Evolutionary conservation across 768 basidiomycete genomes (phyloP), one percentile per base, ranked within the genome.

Genomic region (Auricularia auricula-judae): DNA sequence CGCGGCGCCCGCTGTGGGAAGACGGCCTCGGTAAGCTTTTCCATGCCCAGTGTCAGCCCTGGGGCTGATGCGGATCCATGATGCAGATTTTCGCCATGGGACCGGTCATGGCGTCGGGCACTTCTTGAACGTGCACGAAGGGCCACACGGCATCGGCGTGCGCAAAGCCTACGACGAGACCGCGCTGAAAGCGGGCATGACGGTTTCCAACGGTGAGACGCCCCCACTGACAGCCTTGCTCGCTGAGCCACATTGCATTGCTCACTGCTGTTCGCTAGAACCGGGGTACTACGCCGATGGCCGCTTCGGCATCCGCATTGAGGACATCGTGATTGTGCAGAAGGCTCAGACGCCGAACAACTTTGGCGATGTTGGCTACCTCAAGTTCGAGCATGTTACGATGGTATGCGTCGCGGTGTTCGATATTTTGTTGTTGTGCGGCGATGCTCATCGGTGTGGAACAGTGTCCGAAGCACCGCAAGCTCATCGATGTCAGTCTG

Each of bases 31-130:
- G 89, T 90, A 70, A 67, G 80, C 47, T 18, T 51, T 51, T 5
- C 47, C 21, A 18, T 33, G 18, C 11, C 8, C 33, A 42, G 18
- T 29, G 2, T 23, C 34, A 34, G 14, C 62, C 3, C 35, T 51
- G 63, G 43, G 65, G n/a, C 66, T 42, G 16, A 47, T 63, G 63
- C 54, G 29, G 62, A 56, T 47, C 51, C 5, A 62, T 59, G 33
- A 7, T 65, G 36, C 14, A 65, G 62, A 68, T 63, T 61, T 63
- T 65, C 88, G 93, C 66, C 94, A 97, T 67, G 91, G 92, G 3
- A 97, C 95, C 21, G 93, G 93, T 0, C 96, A 98, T 69, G 96
- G 97, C 39, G 89, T 99, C 36, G 96, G 96, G 0, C 87, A 91
- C 68, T 98, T 89, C 77, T 76, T 98, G 63, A 97, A 97, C 66